Conservation (phyloP, 2,329 filamentous ascomycete species). For the Alternaria angustiovoidea region DNA sequence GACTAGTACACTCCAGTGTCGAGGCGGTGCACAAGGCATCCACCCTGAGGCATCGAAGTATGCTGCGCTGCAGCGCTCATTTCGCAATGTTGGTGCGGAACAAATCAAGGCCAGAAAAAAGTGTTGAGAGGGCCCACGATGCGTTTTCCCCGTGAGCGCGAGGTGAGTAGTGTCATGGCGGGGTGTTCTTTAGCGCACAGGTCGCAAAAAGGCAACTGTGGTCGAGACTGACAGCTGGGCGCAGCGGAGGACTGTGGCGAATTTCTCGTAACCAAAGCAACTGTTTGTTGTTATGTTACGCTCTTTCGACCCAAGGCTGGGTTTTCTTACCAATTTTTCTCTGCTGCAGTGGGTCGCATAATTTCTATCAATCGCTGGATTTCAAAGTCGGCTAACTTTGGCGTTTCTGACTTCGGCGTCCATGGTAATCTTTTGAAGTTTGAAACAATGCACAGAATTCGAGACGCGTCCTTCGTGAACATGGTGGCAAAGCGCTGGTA, state of each 20-base stretch:
- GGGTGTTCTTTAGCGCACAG: not conserved
- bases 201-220: not conserved
- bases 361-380: not conserved
- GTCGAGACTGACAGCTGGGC: not conserved
- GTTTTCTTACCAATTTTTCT: not conserved
- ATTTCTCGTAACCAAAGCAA: not conserved
- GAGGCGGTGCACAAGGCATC: constrained; percentile 6
- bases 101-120: not conserved
- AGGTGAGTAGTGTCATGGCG: not conserved
- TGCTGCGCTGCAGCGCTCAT: not conserved
- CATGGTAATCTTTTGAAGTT: not conserved
- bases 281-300: not conserved
- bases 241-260: constrained; percentile 2
- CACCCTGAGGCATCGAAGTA: not conserved
- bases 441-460: not conserved
- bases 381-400: not conserved
- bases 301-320: not conserved
- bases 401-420: too few species aligned
- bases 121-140: not conserved
- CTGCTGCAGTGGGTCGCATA: not conserved
- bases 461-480: not conserved
- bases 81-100: not conserved
- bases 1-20: not conserved
- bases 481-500: not conserved
- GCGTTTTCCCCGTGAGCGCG: not conserved